Evolutionary conservation across 352 stramenopile species (phyloP), one percentile per base, ranked within the genome.

Genomic region (Globisporangium mamillatum): DNA sequence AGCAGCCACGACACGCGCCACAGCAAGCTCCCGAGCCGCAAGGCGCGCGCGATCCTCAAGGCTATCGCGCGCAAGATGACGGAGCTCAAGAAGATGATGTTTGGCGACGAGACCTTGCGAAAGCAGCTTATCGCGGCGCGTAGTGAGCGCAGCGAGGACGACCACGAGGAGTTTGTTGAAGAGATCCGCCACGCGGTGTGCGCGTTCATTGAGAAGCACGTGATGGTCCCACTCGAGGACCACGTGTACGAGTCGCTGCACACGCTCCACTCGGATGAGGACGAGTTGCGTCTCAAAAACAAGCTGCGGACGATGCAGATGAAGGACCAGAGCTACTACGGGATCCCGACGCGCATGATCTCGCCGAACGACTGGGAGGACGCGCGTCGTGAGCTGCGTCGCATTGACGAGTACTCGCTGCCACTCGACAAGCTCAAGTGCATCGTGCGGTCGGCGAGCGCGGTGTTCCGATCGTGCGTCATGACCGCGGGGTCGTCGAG

Each of bases 341-440:
- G 83, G 41, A 78, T 91, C 14, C 78, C 81, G 22, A 48, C 61
- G 22, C 76, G 82, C 66, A 64, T 91, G 24, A 63, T 75, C 24
- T 87, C 81, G 53, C 57, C 60, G 4, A 81, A 76, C 55, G 75
- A 89, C 60, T 91, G 83, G 83, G 76, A 86, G 32, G 74, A 87
- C 54, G 81, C 83, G 32, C 80, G 81, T 32, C 70, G 68, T 0
- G 83, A 90, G 68, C 71, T 91, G 20, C 75, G 68, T 22, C 73
- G 74, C 20, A 73, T 91, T 53, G 79, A 84, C 34, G 75, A 90
- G 55, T 90, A 82, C 62, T 69, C 83, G 20, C 67, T 91, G 18
- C 83, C 83, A 22, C 74, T 87, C 29, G 83, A 91, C 75, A 91
- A 91, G 64, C 74, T 91, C 59, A 86, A 88, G 71, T 91, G 81